Evolutionary conservation across 2,329 filamentous ascomycete species (phyloP).

Genomic region (Phyllachora maydis): DNA sequence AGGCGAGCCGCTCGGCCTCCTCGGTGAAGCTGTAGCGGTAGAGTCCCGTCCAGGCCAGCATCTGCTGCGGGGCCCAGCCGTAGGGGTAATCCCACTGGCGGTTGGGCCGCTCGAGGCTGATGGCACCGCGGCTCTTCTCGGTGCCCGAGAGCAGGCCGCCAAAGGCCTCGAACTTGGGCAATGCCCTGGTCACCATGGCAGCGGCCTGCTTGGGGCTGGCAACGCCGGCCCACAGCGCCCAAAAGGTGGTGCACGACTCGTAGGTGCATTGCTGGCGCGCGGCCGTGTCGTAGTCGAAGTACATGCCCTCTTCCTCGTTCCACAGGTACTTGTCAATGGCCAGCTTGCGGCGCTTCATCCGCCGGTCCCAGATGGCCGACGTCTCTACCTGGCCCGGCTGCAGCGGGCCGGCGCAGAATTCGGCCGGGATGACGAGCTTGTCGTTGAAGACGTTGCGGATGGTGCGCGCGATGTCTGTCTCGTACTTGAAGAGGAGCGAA

Average conservation of each 20-base stretch:
- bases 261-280: constrained; percentile 66
- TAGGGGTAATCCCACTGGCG: constrained; percentile 98
- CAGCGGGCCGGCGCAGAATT: constrained; percentile 55
- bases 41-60: constrained; percentile 88
- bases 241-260: constrained; percentile 86
- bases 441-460: constrained; percentile 76
- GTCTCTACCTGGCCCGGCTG: constrained; percentile 52
- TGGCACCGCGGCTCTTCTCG: constrained; percentile 62
- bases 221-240: constrained; percentile 91
- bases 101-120: constrained; percentile 71
- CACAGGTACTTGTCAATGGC: constrained; percentile 86
- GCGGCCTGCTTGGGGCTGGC: constrained; percentile 74
- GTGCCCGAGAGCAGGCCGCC: constrained; percentile 83
- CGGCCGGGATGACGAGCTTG: constrained; percentile 57
- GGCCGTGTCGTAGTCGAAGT: constrained; percentile 87
- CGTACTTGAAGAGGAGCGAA: constrained; percentile 90
- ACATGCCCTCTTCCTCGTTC: constrained; percentile 86
- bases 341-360: constrained; percentile 64
- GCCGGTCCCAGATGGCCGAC: constrained; percentile 77
- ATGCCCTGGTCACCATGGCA: constrained; percentile 55
- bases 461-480: constrained; percentile 73
- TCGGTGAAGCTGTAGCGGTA: constrained; percentile 81
- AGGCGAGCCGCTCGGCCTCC: constrained; percentile 74
- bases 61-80: constrained; percentile 97
- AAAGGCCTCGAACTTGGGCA: constrained; percentile 73